Evolutionary conservation across 345 rosid species (phyloP), one percentile per base, ranked within the genome.

Genomic region (Eucalyptus coolabah): DNA sequence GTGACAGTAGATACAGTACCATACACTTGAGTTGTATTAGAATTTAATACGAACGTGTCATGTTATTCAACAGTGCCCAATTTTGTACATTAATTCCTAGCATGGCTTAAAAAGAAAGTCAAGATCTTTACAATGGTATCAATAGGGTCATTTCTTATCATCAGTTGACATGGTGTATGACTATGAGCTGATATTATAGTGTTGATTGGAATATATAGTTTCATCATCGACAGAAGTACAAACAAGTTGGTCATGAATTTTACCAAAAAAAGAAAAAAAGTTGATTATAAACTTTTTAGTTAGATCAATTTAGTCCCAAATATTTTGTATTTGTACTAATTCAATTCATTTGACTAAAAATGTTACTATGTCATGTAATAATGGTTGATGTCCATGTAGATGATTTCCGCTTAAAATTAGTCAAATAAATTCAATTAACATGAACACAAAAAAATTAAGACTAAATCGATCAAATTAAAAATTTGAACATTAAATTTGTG

Each of bases 291-390:
- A 19, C 1, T 19, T 53, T 53, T 53, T 0, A 19, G 7, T 53
- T 19, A 53, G 0, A 53, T 0, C 0, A 18, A 53, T 53, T 19
- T 53, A 53, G 2, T 53, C 0, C 0, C 0, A 53, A 18, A 53
- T 0, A 53, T 53, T 53, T 53, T 53, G 5, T 3, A 53, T 19
- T 53, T 53, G 0, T 53, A 0, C 2, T 19, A 8, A 53, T 53
- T 7, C 56, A 19, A 53, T 53, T 50, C 24, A 7, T 53, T 1
- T 18, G 0, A 19, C 24, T 53, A 53, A 53, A 53, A 19, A 53
- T 19, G 56, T 53, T 0, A 51, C 9, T 0, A 0, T 53, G 23
- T 0, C 56, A 19, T 53, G 9, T 19, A 19, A 2, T 53, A 53
- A 19, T 53, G 9, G 56, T 0, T 0, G 24, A 0, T 53, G 24